Evolutionary conservation across 75 land plant genomes (phyloP).

Genomic region (Cryptomeria japonica): DNA sequence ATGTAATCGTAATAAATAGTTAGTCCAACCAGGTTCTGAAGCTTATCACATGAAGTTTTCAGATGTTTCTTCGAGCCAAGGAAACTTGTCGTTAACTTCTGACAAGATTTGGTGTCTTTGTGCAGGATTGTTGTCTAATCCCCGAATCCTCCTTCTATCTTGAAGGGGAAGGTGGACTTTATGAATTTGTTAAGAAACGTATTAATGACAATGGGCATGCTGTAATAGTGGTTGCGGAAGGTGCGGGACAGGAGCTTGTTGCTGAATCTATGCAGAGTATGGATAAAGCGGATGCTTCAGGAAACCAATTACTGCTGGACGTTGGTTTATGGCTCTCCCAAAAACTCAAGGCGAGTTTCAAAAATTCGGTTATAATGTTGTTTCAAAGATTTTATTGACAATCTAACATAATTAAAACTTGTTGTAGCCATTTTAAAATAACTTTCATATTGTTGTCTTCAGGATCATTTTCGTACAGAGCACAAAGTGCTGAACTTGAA

Average conservation of each 20-base stretch:
- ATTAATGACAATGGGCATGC: conserved; percentile 51
- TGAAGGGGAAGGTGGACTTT: conserved; percentile 60
- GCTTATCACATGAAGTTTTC: not conserved
- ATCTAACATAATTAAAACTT: not conserved
- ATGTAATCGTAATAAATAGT: not conserved
- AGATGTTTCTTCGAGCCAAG: conserved; percentile 4
- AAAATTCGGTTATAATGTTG: not conserved
- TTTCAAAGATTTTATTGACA: conserved; percentile 4
- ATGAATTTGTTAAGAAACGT: conserved; percentile 40
- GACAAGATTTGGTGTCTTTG: not conserved
- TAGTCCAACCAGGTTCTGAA: not conserved
- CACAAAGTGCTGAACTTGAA: not conserved
- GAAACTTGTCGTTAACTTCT: not conserved
- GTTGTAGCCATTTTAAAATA: not conserved
- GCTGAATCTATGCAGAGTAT: conserved; percentile 24
- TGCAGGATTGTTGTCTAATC: conserved; percentile 57
- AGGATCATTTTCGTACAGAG: not conserved
- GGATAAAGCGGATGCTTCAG: conserved; percentile 55
- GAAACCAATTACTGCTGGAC: conserved; percentile 52
- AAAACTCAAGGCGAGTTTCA: conserved; percentile 41
- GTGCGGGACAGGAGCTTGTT: conserved; percentile 64
- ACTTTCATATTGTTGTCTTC: not conserved
- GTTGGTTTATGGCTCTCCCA: conserved; percentile 59
- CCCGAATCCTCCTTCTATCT: conserved; percentile 59
- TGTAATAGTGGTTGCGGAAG: conserved; percentile 67